Conservation (phyloP, 2,329 filamentous ascomycete species). For the Alternaria gansuensis region DNA sequence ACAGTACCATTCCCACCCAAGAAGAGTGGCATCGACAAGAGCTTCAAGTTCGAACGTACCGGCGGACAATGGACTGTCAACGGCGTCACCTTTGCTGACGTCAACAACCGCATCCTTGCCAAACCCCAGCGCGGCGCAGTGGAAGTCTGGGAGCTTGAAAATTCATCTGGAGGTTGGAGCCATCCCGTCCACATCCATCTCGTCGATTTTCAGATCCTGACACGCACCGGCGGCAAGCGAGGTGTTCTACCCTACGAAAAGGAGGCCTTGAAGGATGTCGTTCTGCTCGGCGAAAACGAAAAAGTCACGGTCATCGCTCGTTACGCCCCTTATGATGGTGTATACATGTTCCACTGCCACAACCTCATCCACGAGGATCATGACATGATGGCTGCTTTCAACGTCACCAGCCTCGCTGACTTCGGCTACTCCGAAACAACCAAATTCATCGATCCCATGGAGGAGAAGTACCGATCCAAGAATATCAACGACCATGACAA, state of each 20-base stretch:
- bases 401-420: slow-evolving; percentile 50
- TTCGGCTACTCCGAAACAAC: slow-evolving; percentile 50
- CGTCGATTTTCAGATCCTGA: slow-evolving; percentile 66
- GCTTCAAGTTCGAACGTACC: slow-evolving; percentile 47
- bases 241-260: slow-evolving; percentile 63
- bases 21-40: slow-evolving; percentile 43
- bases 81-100: slow-evolving; percentile 48
- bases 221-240: slow-evolving; percentile 56
- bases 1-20: slow-evolving; percentile 46
- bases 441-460: slow-evolving; percentile 47
- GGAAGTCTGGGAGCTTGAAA: slow-evolving; percentile 55
- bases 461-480: slow-evolving; percentile 40
- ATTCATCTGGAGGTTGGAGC: slow-evolving; percentile 61
- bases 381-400: slow-evolving; percentile 59
- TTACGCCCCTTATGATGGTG: slow-evolving; percentile 56
- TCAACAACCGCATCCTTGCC: slow-evolving; percentile 50
- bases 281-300: slow-evolving; percentile 63
- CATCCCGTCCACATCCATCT: slow-evolving; percentile 68
- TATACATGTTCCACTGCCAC: slow-evolving; percentile 62
- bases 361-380: slow-evolving; percentile 59
- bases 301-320: slow-evolving; percentile 45
- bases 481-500: slow-evolving; percentile 34
- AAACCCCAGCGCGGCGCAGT: slow-evolving; percentile 47
- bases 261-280: slow-evolving; percentile 66
- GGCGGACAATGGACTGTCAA: slow-evolving; percentile 52